A percentile compares a stretch with the other conserved stretches of the same genome.
Conservation (phyloP, 306 rosid genomes). For the Rosa chinensis region DNA sequence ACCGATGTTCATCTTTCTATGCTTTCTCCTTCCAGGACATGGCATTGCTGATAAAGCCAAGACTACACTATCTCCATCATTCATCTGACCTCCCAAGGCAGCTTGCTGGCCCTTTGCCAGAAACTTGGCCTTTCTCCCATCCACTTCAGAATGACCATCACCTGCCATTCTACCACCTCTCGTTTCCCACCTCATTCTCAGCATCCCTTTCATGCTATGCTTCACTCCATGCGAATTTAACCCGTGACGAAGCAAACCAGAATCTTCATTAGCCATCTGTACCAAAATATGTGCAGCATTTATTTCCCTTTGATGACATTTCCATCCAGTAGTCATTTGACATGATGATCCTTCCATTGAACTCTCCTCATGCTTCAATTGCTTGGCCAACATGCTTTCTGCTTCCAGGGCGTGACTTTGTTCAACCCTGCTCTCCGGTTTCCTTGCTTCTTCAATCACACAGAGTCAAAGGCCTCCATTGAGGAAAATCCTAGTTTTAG, state of each 20-base stretch:
- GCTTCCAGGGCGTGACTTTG: background rate
- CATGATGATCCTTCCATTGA: background rate
- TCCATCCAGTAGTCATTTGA: background rate
- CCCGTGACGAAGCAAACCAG: background rate
- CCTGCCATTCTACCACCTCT: background rate
- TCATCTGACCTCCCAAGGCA: background rate
- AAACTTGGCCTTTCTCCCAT: background rate
- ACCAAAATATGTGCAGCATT: slow-evolving; percentile 12
- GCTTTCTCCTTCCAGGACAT: slow-evolving; percentile 10
- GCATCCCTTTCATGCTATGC: background rate
- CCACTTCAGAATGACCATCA: background rate
- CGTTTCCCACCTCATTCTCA: background rate
- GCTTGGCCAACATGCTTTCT: background rate
- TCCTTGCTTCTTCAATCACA: background rate
- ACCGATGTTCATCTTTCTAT: background rate
- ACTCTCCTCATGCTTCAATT: background rate
- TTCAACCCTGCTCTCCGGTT: background rate
- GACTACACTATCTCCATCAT: background rate
- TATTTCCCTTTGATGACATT: background rate
- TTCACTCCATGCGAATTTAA: background rate
- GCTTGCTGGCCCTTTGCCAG: background rate
- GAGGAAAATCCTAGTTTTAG: background rate
- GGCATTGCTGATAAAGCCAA: background rate
- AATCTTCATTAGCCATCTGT: slow-evolving; percentile 11
- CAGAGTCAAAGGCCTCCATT: background rate